Conservation (phyloP, 768 basidiomycete species). For the Mycena amicta region DNA sequence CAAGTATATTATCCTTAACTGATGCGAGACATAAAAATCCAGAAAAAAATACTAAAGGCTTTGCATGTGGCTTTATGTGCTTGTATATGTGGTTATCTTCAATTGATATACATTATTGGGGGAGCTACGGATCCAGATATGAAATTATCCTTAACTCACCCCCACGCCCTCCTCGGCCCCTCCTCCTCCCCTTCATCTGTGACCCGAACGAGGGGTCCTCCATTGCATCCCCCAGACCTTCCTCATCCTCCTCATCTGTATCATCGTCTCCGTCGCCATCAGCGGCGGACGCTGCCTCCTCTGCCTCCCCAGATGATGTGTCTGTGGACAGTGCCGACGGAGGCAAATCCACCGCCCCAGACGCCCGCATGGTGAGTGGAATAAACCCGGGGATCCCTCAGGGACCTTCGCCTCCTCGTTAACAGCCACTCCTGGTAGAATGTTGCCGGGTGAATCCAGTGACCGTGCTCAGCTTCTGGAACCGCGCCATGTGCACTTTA, state of each 20-base stretch:
- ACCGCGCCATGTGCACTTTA: neutral
- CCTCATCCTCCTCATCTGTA: neutral
- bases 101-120: too few relatives aligned
- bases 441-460: constrained; percentile 10
- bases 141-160: too few relatives aligned
- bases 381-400: neutral
- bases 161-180: too few relatives aligned
- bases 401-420: neutral
- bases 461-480: constrained; percentile 1
- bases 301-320: neutral
- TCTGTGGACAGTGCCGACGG: too few relatives aligned
- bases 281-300: neutral
- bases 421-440: constrained; percentile 1
- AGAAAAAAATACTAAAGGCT: too few relatives aligned
- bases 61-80: too few relatives aligned
- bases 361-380: neutral
- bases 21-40: too few relatives aligned
- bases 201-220: neutral
- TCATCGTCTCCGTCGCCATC: neutral
- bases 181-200: neutral
- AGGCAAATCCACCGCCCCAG: too few relatives aligned
- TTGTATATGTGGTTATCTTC: too few relatives aligned
- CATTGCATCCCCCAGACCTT: neutral
- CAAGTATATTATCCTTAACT: too few relatives aligned
- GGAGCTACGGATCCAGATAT: too few relatives aligned